Evolutionary conservation across 352 stramenopile genomes (phyloP).

Genomic region (Pythium volutum): DNA sequence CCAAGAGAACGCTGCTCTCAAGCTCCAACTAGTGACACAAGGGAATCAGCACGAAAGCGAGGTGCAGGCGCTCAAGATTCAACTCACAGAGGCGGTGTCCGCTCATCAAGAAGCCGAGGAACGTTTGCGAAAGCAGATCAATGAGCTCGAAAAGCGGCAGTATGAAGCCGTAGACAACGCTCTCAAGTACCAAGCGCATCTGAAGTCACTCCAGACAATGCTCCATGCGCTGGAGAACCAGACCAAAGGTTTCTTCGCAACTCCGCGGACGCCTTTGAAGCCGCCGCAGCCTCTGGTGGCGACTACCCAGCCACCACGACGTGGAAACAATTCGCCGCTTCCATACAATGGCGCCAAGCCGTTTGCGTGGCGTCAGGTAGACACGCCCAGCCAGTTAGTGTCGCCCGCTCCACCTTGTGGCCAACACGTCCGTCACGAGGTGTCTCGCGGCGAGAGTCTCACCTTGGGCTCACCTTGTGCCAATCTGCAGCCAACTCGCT

Average conservation of each 20-base stretch:
- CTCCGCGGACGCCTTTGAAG: neutral
- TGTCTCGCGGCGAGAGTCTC: neutral
- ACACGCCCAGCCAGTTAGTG: neutral
- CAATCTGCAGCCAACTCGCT: neutral
- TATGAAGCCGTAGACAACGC: neutral
- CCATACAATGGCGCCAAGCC: conserved; percentile 6
- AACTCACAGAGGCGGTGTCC: conserved; percentile 1
- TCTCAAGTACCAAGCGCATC: conserved; percentile 6
- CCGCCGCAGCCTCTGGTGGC: neutral
- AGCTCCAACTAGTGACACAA: conserved; percentile 13
- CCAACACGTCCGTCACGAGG: neutral
- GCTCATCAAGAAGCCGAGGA: conserved; percentile 6
- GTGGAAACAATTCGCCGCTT: conserved; percentile 7
- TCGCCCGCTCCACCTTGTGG: neutral
- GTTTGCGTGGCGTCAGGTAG: conserved; percentile 14
- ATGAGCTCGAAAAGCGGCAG: conserved; percentile 13
- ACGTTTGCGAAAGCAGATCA: conserved; percentile 16
- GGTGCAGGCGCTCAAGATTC: neutral
- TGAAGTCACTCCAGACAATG: conserved; percentile 6
- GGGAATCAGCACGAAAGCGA: conserved; percentile 19
- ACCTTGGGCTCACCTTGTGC: too few species aligned
- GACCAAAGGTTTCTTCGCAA: neutral
- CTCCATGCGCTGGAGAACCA: conserved; percentile 2
- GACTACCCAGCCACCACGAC: neutral
- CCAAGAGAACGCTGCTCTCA: conserved; percentile 22